Percentiles rank a stretch among this genome's conserved stretches.
These are phyloP conservation scores for Populus hybrid DNA, from an alignment of 441 rosid genomes.

Conservation along the genomic window DNA sequence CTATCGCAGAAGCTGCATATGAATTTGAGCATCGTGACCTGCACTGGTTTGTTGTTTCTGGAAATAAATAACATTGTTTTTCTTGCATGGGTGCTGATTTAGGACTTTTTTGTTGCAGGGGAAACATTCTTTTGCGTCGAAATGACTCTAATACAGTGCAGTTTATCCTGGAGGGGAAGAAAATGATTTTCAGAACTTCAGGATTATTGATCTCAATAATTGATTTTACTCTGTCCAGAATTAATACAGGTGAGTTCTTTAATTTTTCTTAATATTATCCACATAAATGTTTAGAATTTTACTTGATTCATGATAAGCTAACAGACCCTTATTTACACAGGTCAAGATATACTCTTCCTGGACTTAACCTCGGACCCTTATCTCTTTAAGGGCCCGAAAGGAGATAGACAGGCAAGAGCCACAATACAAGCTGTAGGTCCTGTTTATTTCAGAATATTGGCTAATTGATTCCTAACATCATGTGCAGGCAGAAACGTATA, in stretches of 20 bases:
- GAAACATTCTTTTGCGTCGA: slow-evolving; percentile 80
- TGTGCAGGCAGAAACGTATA: slow-evolving; percentile 86
- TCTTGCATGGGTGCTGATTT: slow-evolving; percentile 14
- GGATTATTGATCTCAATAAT: slow-evolving; percentile 74
- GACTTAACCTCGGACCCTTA: slow-evolving; percentile 84
- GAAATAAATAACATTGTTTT: neutral
- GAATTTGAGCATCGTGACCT: slow-evolving; percentile 95
- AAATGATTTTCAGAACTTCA: slow-evolving; percentile 43
- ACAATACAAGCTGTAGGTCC: neutral
- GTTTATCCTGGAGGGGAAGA: slow-evolving; percentile 65
- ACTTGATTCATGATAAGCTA: slow-evolving; percentile 1
- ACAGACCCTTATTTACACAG: slow-evolving; percentile 31
- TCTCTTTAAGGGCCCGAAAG: slow-evolving; percentile 88
- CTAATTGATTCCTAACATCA: slow-evolving; percentile 14
- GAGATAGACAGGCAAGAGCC: slow-evolving; percentile 75
- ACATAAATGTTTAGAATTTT: slow-evolving; percentile 12
- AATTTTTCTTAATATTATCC: neutral
- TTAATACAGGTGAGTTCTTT: slow-evolving; percentile 61
- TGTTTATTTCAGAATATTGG: neutral
- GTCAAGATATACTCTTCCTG: slow-evolving; percentile 77
- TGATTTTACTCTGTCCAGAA: slow-evolving; percentile 93
- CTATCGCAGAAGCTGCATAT: slow-evolving; percentile 92
- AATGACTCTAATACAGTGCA: slow-evolving; percentile 43
- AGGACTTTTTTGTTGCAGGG: slow-evolving; percentile 49
- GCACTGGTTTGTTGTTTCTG: slow-evolving; percentile 59